These are phyloP conservation scores for Martiniozyma abietophila DNA, from an alignment of 805 yeast genomes.

Conservation along the genomic window DNA sequence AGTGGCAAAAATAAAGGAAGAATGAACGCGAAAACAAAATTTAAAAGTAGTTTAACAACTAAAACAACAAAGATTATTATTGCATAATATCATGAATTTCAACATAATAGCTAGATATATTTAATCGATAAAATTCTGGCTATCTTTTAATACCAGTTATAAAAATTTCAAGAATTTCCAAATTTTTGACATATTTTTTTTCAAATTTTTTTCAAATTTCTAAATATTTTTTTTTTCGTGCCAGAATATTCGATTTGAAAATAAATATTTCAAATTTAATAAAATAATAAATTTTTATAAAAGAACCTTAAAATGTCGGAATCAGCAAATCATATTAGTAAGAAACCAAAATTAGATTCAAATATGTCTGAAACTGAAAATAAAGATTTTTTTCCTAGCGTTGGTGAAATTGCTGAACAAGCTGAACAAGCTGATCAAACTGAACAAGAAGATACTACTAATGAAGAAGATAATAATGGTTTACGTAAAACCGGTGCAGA, in stretches of 20 bases:
- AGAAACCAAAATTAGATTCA: constrained; percentile 21
- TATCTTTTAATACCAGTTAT: too few species aligned
- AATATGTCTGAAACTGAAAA: constrained; percentile 10
- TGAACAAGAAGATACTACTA: too few species aligned
- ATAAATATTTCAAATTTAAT: not conserved
- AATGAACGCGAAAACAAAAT: too few species aligned
- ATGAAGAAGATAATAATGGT: constrained; percentile 15
- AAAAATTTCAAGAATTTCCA: too few species aligned
- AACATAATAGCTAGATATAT: too few species aligned
- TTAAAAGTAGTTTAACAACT: too few species aligned
- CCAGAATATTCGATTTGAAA: too few species aligned
- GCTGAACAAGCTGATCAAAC: constrained; percentile 24
- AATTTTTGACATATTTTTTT: not conserved
- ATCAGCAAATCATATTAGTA: constrained; percentile 12
- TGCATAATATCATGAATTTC: too few species aligned
- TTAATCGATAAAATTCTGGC: too few species aligned
- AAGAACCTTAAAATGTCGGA: not conserved
- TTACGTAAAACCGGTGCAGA: constrained; percentile 63
- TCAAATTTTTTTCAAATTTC: not conserved
- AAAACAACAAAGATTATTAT: too few species aligned
- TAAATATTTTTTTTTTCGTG: too few species aligned
- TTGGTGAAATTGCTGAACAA: constrained; percentile 50
- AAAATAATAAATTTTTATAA: constrained; percentile 1
- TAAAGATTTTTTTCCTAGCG: constrained; percentile 42
- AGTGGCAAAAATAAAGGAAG: too few species aligned